Conservation (phyloP, 768 basidiomycete species). For the Boletus pseudo-olivaceus region DNA sequence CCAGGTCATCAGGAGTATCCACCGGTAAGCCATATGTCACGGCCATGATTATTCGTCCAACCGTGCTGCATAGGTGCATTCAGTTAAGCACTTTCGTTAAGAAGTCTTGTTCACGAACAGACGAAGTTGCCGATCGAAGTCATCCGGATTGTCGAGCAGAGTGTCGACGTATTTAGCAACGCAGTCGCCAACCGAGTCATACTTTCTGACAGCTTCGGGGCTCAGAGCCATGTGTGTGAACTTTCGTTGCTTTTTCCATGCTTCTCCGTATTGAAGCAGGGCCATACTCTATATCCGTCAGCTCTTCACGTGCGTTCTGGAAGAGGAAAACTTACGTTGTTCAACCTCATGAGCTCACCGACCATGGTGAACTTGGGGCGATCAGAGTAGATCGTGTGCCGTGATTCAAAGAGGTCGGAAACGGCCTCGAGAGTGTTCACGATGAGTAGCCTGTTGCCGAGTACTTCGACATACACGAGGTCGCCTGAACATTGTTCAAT, state of each 20-base stretch:
- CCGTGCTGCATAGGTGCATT: background rate
- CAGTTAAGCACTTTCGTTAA: background rate
- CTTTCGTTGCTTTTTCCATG: slow-evolving; percentile 24
- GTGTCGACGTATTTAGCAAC: slow-evolving; percentile 15
- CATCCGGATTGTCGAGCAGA: slow-evolving; percentile 12
- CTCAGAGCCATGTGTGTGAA: slow-evolving; percentile 31
- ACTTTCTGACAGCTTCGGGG: slow-evolving; percentile 30
- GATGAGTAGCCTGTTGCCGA: slow-evolving; percentile 29
- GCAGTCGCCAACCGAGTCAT: slow-evolving; percentile 30
- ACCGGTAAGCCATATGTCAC: slow-evolving; percentile 27
- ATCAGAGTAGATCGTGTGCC: slow-evolving; percentile 29
- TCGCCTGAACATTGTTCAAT: slow-evolving; percentile 20
- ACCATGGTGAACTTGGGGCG: slow-evolving; percentile 35
- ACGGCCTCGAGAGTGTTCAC: slow-evolving; percentile 29
- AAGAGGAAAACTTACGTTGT: slow-evolving; percentile 3
- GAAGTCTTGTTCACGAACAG: slow-evolving; percentile 7
- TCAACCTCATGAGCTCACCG: slow-evolving; percentile 34
- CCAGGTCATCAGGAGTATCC: slow-evolving; percentile 18
- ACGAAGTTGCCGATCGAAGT: slow-evolving; percentile 22
- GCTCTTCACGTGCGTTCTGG: background rate
- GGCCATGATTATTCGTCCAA: slow-evolving; percentile 19
- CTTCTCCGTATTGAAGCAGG: slow-evolving; percentile 20
- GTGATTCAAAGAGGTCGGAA: slow-evolving; percentile 28
- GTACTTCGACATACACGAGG: slow-evolving; percentile 26
- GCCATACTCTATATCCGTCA: slow-evolving; percentile 19